A percentile compares a stretch with the other conserved stretches of the same genome.
phyloP scores from a whole-genome alignment of 805 yeast species.

The Ascoidea tarda region DNA sequence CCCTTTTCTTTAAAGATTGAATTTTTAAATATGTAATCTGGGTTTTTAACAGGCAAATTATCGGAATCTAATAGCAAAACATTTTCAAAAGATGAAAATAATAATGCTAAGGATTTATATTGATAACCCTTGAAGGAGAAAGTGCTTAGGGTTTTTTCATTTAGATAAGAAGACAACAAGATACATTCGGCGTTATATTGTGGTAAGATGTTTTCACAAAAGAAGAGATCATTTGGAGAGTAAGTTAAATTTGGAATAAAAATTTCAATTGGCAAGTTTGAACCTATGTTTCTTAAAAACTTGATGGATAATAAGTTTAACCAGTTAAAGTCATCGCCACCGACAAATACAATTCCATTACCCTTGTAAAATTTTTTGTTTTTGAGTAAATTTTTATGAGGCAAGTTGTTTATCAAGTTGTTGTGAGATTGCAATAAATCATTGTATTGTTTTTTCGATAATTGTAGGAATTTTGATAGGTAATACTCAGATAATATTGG shows the following conservation, averaged over 20 bases:
- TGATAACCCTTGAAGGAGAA: conserved; percentile 22
- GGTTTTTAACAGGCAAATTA: conserved; percentile 27
- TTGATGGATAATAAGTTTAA: conserved; percentile 24
- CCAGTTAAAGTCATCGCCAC: conserved; percentile 30
- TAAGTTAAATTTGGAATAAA: conserved; percentile 25
- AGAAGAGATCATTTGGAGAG: conserved; percentile 19
- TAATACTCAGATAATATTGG: not conserved
- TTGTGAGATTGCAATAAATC: not conserved
- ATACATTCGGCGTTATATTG: conserved; percentile 28
- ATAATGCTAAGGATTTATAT: conserved; percentile 26
- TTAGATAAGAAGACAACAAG: conserved; percentile 22
- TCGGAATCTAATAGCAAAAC: conserved; percentile 33
- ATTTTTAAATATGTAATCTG: conserved; percentile 38
- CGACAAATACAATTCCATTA: conserved; percentile 23
- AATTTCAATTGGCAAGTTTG: conserved; percentile 28
- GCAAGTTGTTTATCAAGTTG: not conserved
- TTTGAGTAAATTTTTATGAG: not conserved
- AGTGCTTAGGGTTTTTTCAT: conserved; percentile 12
- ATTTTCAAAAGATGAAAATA: conserved; percentile 31
- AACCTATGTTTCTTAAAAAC: conserved; percentile 27
- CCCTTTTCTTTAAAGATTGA: conserved; percentile 41
- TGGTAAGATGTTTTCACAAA: conserved; percentile 27
- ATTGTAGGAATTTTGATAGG: no score
- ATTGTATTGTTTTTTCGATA: not conserved
- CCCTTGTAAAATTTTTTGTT: conserved; percentile 11